These are phyloP conservation scores for Lactarius hatsudake DNA, from an alignment of 768 basidiomycete species.

Conservation along the genomic window DNA sequence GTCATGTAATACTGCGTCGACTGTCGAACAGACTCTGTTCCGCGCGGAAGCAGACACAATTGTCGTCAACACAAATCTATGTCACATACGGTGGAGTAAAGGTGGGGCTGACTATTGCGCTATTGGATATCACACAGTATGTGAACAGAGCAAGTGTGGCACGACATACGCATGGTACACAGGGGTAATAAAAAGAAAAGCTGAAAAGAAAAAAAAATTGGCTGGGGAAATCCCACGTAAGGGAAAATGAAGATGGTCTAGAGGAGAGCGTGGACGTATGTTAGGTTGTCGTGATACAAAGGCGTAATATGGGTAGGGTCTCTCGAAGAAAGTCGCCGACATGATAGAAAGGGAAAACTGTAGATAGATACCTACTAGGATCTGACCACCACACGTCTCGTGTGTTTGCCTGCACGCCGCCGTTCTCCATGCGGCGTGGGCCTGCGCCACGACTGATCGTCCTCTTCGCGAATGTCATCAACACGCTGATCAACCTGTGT, in stretches of 20 bases:
- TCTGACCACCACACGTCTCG: constrained; percentile 57
- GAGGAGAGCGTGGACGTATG: not conserved
- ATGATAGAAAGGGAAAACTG: not conserved
- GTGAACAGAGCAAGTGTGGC: constrained; percentile 9
- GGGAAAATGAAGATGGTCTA: constrained; percentile 3
- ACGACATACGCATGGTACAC: constrained; percentile 21
- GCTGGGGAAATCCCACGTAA: not conserved
- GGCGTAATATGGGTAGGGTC: constrained; percentile 8
- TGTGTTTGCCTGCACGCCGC: constrained; percentile 77
- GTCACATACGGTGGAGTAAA: not conserved
- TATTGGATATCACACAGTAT: constrained; percentile 17
- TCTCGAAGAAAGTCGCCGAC: constrained; percentile 8
- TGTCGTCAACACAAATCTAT: not conserved
- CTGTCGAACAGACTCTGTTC: not conserved
- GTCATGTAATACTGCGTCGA: not conserved
- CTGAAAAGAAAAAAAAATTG: not conserved
- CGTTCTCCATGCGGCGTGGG: constrained; percentile 75
- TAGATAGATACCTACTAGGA: not conserved
- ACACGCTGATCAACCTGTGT: constrained; percentile 24
- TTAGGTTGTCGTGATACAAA: not conserved
- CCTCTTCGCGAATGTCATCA: constrained; percentile 58
- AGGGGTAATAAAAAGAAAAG: constrained; percentile 5
- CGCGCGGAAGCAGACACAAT: not conserved
- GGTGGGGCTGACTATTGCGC: constrained; percentile 8
- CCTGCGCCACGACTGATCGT: constrained; percentile 63